Percentiles rank a stretch among this genome's conserved stretches.
These are phyloP conservation scores for Phoma sp. DNA, from an alignment of 2,329 filamentous ascomycete species.

Conservation along the genomic window DNA sequence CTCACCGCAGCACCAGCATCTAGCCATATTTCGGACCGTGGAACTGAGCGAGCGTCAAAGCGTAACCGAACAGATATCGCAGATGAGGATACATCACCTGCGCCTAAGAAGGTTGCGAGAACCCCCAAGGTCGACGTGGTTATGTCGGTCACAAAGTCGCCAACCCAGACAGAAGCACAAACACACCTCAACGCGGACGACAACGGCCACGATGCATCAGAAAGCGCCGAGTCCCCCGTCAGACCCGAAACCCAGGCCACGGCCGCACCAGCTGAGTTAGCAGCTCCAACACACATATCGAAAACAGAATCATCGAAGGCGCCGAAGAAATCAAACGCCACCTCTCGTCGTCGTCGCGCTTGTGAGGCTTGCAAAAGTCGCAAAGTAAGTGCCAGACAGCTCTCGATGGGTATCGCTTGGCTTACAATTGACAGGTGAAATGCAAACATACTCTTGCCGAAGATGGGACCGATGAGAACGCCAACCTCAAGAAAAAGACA, in stretches of 20 bases:
- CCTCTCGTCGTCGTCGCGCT: neutral
- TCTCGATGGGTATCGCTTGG: no score
- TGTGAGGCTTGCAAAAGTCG: conserved; percentile 6
- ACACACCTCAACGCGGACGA: neutral
- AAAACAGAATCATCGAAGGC: neutral
- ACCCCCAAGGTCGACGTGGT: neutral
- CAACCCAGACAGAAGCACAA: neutral
- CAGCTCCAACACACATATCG: neutral
- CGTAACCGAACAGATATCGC: conserved; percentile 13
- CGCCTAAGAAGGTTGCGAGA: conserved; percentile 10
- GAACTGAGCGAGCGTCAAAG: conserved; percentile 1
- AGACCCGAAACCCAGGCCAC: neutral
- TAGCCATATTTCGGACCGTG: neutral
- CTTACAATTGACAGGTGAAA: neutral
- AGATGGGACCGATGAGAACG: neutral
- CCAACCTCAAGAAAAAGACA: neutral
- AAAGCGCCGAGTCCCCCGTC: neutral
- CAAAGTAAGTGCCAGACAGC: neutral
- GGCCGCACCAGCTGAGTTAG: neutral
- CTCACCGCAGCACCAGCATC: neutral
- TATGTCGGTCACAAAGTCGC: neutral
- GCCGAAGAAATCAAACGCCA: neutral
- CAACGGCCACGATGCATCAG: neutral
- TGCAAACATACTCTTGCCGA: conserved; percentile 1
- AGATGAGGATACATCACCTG: conserved; percentile 4